Base-by-base conservation (phyloP, 805 yeast genomes). In the Helenozyma rhizophorensis region DNA sequence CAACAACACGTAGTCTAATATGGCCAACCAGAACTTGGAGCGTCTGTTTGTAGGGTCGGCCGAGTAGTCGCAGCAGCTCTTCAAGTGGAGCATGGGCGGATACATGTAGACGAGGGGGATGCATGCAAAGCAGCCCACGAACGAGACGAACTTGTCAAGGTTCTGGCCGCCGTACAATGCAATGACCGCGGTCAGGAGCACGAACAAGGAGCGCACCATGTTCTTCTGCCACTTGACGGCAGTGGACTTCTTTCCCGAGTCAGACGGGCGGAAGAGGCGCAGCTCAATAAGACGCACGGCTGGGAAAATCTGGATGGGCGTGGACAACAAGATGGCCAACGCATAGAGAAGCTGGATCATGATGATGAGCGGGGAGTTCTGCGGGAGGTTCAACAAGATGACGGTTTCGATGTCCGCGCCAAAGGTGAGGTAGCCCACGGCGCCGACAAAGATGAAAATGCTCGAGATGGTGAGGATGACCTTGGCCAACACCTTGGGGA, bases 21-120 rank as follows among this genome's bases (percentile, higher is more conserved):
- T 19, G 21, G 72, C 69, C 53, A 68, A 58, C 36, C 48, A 51
- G 25, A 48, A 58, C 10, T 67, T 53, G 18, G 58, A 48, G 9
- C 67, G 64, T 9, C 39, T 48, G 31, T 53, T 58, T 3, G 27
- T 21, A 13, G 50, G 31, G 1, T 43, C 47, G 5, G 43, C 43
- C 16, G 42, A 43, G 33, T 42, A 41, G 22, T 41, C 45, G 39
- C 71, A 65, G 40, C 78, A 74, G 34, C 77, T 63, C 49, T 64
- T 71, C 34, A 76, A 64, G 49, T 84, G 93, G 33, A 84, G 60
- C 68, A 84, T 67, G 12, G 94, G 93, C 7, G 94, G 93, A 49
- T 83, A 83, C 77, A 84, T 79, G 60, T 84, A 84, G 4, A 84
- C 93, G 61, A 84, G 69, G 2, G 94, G 94, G 34, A 84, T 81